phyloP scores from a whole-genome alignment of 805 yeast species.

The Cyberlindnera nakhonratchasimensis region DNA sequence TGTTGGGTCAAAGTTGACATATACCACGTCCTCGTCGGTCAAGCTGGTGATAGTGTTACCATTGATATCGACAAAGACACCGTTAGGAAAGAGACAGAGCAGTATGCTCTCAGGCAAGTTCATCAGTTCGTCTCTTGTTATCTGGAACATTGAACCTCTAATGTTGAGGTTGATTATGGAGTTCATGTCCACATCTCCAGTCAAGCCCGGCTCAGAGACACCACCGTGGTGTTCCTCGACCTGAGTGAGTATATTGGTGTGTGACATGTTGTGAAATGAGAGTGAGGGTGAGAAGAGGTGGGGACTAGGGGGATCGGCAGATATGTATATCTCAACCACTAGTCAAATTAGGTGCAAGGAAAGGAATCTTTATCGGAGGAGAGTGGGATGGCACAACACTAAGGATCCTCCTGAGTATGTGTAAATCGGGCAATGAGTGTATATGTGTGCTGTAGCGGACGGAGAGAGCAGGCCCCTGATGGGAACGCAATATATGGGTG shows the following conservation, averaged over 20 bases:
- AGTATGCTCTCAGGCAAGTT: slow-evolving; percentile 87
- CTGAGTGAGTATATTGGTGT: slow-evolving; percentile 59
- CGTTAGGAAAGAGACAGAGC: slow-evolving; percentile 84
- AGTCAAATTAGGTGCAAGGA: too few relatives aligned
- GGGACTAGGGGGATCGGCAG: neutral
- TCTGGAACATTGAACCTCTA: slow-evolving; percentile 68
- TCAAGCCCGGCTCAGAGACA: slow-evolving; percentile 17
- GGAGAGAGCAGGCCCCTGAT: neutral
- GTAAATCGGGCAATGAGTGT: too few relatives aligned
- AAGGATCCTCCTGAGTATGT: too few relatives aligned
- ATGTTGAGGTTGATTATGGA: slow-evolving; percentile 74
- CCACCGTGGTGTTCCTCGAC: slow-evolving; percentile 50
- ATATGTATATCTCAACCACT: too few relatives aligned
- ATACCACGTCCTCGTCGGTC: slow-evolving; percentile 76
- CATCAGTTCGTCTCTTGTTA: slow-evolving; percentile 87
- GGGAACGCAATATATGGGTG: neutral
- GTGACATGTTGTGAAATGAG: slow-evolving; percentile 19
- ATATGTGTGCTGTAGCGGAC: too few relatives aligned
- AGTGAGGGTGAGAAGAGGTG: neutral
- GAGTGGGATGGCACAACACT: too few relatives aligned
- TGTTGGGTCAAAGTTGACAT: slow-evolving; percentile 79
- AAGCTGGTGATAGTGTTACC: slow-evolving; percentile 78
- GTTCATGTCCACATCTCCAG: slow-evolving; percentile 38
- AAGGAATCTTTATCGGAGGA: too few relatives aligned
- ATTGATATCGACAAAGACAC: slow-evolving; percentile 73